phyloP scores from a whole-genome alignment of 257 asterid species.

The Solanum dulcamara region DNA sequence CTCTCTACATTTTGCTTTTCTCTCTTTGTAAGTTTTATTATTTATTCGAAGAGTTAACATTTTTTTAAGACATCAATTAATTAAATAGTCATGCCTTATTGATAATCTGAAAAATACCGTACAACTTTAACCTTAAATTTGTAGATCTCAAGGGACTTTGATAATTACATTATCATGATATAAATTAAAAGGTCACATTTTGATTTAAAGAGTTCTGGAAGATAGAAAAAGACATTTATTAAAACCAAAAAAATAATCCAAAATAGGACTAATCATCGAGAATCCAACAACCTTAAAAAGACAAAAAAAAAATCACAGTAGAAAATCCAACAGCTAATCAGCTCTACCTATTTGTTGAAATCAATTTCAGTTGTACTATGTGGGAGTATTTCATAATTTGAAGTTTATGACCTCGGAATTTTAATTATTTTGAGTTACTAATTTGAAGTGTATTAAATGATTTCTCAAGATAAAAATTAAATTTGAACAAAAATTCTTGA shows the following conservation, averaged over 20 bases:
- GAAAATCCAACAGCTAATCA: background rate
- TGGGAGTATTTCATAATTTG: accelerated
- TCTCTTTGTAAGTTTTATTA: no score
- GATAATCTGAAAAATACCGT: background rate
- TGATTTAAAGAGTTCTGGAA: background rate
- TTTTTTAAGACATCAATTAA: no score
- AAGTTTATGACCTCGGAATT: background rate
- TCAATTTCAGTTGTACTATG: background rate
- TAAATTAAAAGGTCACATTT: background rate
- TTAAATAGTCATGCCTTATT: background rate
- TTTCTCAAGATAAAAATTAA: background rate
- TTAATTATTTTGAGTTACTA: background rate
- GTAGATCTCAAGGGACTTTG: background rate
- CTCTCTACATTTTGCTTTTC: no score
- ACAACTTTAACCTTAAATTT: background rate
- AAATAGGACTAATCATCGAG: background rate
- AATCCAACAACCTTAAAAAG: background rate
- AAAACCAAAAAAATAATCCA: background rate
- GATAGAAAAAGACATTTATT: background rate
- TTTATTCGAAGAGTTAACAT: background rate
- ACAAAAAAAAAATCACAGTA: background rate
- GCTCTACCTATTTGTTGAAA: background rate
- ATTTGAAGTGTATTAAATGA: background rate
- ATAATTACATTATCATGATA: background rate
- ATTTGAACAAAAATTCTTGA: background rate